phyloP scores from a whole-genome alignment of 495 filamentous ascomycete species.

The Tuber umbilicatum region DNA sequence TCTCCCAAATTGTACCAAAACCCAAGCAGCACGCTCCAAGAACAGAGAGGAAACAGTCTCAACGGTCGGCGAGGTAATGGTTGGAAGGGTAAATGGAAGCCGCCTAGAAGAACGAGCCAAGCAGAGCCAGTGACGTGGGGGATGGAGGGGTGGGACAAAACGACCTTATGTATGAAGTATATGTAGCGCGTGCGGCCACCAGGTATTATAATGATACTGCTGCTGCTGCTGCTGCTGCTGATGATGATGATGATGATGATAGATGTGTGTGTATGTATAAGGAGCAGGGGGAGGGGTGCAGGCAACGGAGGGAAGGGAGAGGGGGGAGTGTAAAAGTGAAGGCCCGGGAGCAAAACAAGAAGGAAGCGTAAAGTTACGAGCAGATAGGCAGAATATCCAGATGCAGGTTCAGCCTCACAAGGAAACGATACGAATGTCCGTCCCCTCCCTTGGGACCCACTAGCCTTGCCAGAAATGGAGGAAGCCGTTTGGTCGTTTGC shows the following conservation, averaged over 20 bases:
- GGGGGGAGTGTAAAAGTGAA: slow-evolving; percentile 24
- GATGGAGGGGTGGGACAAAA: slow-evolving; percentile 37
- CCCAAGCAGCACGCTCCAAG: slow-evolving; percentile 33
- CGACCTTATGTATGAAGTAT: slow-evolving; percentile 39
- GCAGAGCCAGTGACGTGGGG: slow-evolving; percentile 38
- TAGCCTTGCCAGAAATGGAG: slow-evolving; percentile 33
- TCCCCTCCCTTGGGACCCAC: slow-evolving; percentile 27
- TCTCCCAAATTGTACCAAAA: neutral
- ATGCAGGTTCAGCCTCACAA: slow-evolving; percentile 39
- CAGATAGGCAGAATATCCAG: slow-evolving; percentile 20
- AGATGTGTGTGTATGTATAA: neutral
- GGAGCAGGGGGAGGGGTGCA: neutral
- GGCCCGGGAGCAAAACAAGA: slow-evolving; percentile 25
- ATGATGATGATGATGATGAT: neutral
- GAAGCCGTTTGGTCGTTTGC: neutral
- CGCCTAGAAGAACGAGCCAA: slow-evolving; percentile 38
- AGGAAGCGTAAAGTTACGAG: slow-evolving; percentile 10
- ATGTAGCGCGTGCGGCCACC: slow-evolving; percentile 15
- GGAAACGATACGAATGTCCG: slow-evolving; percentile 33
- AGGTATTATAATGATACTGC: neutral
- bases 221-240: neutral
- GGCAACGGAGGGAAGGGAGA: slow-evolving; percentile 21
- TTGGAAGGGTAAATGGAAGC: slow-evolving; percentile 39
- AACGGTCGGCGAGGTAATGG: slow-evolving; percentile 1
- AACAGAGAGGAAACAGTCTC: slow-evolving; percentile 25